These are phyloP conservation scores for Zychaea mexicana DNA, from an alignment of 371 early-diverging fungal species.

Conservation along the genomic window DNA sequence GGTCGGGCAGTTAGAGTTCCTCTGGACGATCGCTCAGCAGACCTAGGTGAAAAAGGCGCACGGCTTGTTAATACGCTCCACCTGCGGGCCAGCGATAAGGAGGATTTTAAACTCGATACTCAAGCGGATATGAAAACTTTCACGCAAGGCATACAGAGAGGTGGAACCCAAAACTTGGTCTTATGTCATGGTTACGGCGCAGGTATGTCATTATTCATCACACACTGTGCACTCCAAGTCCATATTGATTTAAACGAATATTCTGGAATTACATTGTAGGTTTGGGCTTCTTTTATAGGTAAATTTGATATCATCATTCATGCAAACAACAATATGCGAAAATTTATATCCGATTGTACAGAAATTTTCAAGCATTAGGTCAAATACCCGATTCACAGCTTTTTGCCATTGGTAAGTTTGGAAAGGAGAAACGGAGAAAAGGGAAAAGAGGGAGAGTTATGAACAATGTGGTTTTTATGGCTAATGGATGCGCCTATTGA, in stretches of 20 bases:
- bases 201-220: conserved; percentile 35
- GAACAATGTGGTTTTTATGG: neutral
- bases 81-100: conserved; percentile 22
- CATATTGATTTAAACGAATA: neutral
- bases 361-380: conserved; percentile 75
- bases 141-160: conserved; percentile 7
- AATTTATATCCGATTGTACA: neutral
- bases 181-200: conserved; percentile 93
- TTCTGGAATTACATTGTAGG: conserved; percentile 11
- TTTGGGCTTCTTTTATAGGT: conserved; percentile 83
- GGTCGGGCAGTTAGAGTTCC: conserved; percentile 43
- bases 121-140: conserved; percentile 19
- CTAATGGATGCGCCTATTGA: no score
- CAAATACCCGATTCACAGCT: conserved; percentile 69
- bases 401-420: conserved; percentile 62
- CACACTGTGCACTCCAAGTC: neutral
- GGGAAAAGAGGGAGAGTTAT: neutral
- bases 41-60: conserved; percentile 7
- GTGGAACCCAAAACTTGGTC: conserved; percentile 61
- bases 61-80: conserved; percentile 37
- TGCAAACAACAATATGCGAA: neutral
- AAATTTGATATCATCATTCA: neutral
- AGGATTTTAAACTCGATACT: conserved; percentile 27
- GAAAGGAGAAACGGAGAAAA: neutral
- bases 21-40: conserved; percentile 28